phyloP scores from a whole-genome alignment of 2,329 filamentous ascomycete genomes.

The Phaeosphaeriaceae sp. region DNA sequence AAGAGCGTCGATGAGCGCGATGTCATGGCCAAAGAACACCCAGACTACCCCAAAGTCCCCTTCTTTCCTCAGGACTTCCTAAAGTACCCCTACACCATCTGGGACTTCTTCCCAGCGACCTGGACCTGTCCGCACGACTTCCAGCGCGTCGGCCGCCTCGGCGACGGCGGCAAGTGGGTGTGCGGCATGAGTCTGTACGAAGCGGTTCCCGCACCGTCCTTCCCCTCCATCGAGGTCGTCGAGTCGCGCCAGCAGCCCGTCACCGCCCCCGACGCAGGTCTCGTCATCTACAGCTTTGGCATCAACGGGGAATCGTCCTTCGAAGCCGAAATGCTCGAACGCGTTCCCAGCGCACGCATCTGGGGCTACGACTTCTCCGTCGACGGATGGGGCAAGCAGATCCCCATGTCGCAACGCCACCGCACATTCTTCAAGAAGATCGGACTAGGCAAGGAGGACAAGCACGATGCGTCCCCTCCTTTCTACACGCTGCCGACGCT shows the following conservation, averaged over 20 bases:
- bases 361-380: conserved; percentile 46
- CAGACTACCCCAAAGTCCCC: conserved; percentile 36
- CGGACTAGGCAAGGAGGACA: conserved; percentile 36
- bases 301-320: conserved; percentile 45
- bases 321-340: conserved; percentile 44
- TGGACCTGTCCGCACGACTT: conserved; percentile 45
- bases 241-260: conserved; percentile 18
- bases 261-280: conserved; percentile 17
- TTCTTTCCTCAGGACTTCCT: conserved; percentile 41
- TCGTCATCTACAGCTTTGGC: conserved; percentile 43
- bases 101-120: conserved; percentile 44
- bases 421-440: conserved; percentile 41
- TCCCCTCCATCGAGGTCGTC: conserved; percentile 15
- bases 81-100: conserved; percentile 41
- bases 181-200: conserved; percentile 45
- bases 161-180: conserved; percentile 45
- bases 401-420: conserved; percentile 22
- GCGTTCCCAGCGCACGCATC: conserved; percentile 38
- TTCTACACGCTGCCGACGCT: conserved; percentile 39
- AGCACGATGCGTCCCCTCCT: conserved; percentile 24
- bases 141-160: conserved; percentile 40
- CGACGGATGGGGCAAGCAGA: conserved; percentile 39
- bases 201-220: conserved; percentile 23
- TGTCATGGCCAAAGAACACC: conserved; percentile 34
- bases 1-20: conserved; percentile 37